A percentile compares a stretch with the other conserved stretches of the same genome.
phyloP scores from a whole-genome alignment of 805 yeast genomes.

The Barnettozyma botsteinii region DNA sequence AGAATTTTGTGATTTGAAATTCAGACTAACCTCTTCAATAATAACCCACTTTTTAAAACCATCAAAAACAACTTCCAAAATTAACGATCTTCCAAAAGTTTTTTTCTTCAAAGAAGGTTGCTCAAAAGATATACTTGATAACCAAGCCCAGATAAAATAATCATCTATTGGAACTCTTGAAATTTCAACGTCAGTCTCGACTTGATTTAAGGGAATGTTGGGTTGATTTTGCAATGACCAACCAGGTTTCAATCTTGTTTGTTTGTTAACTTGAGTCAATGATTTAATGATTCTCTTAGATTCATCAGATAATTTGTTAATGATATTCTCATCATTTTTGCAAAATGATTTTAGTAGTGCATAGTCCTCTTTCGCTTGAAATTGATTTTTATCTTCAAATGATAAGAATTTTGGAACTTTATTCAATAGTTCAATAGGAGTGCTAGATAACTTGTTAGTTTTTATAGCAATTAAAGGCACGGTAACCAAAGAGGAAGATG shows the following conservation, averaged over 20 bases:
- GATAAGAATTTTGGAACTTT: constrained; percentile 53
- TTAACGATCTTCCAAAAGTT: constrained; percentile 74
- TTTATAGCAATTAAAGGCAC: constrained; percentile 60
- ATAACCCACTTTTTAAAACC: constrained; percentile 77
- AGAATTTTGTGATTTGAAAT: constrained; percentile 1
- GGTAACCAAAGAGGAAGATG: constrained; percentile 36
- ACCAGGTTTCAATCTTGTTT: constrained; percentile 34
- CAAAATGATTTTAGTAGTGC: constrained; percentile 69
- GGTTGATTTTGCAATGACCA: constrained; percentile 31
- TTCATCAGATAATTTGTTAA: constrained; percentile 65
- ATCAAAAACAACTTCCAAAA: constrained; percentile 73
- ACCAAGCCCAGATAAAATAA: constrained; percentile 90
- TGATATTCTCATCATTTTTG: constrained; percentile 48
- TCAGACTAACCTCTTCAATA: constrained; percentile 46
- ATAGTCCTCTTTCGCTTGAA: constrained; percentile 72
- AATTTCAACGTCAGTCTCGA: constrained; percentile 32
- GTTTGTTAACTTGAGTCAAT: constrained; percentile 30
- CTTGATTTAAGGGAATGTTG: constrained; percentile 14
- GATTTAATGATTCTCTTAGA: constrained; percentile 50
- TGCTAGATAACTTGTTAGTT: constrained; percentile 33
- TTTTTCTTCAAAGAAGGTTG: constrained; percentile 59
- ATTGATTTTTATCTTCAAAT: constrained; percentile 64
- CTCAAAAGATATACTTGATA: constrained; percentile 69
- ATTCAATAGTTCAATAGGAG: constrained; percentile 54
- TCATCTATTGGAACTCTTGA: constrained; percentile 72